Evolutionary conservation across 345 rosid genomes (phyloP).

Genomic region (Brassica cretica): DNA sequence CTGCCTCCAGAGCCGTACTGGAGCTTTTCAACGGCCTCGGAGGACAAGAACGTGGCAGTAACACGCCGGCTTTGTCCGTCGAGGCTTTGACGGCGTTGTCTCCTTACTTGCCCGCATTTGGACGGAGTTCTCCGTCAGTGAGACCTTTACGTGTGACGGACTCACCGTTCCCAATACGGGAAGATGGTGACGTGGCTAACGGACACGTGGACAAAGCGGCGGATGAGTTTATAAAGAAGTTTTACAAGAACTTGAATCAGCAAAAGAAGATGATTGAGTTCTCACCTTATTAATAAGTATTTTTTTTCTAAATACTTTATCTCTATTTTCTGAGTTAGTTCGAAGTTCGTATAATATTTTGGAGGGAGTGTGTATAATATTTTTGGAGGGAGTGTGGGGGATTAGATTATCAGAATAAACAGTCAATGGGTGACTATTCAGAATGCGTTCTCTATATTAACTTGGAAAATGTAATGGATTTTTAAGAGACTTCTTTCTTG

Average conservation of each 20-base stretch:
- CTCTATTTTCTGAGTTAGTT: background rate
- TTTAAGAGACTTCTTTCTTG: background rate
- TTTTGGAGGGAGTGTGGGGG: too few relatives aligned
- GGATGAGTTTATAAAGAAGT: conserved; percentile 71
- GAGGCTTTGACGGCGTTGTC: conserved; percentile 56
- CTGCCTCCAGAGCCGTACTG: conserved; percentile 51
- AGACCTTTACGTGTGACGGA: conserved; percentile 84
- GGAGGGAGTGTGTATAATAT: background rate
- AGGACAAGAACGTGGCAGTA: conserved; percentile 42
- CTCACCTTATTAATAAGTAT: conserved; percentile 26
- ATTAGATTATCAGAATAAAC: too few relatives aligned
- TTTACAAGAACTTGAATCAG: conserved; percentile 61
- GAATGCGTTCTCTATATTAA: background rate
- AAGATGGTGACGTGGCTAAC: conserved; percentile 49
- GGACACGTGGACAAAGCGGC: conserved; percentile 75
- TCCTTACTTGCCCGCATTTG: conserved; percentile 14
- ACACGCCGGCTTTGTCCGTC: background rate
- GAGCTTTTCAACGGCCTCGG: conserved; percentile 53
- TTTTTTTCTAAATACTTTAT: conserved; percentile 10
- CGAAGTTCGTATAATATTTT: conserved; percentile 27
- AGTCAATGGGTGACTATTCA: too few relatives aligned
- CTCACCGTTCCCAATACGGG: conserved; percentile 81
- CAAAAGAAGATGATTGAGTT: conserved; percentile 16
- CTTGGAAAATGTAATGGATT: background rate
- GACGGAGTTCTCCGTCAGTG: conserved; percentile 49